Percentiles rank a stretch among this genome's conserved stretches.
phyloP scores from a whole-genome alignment of 306 rosid genomes.

The Nissolia schottii region DNA sequence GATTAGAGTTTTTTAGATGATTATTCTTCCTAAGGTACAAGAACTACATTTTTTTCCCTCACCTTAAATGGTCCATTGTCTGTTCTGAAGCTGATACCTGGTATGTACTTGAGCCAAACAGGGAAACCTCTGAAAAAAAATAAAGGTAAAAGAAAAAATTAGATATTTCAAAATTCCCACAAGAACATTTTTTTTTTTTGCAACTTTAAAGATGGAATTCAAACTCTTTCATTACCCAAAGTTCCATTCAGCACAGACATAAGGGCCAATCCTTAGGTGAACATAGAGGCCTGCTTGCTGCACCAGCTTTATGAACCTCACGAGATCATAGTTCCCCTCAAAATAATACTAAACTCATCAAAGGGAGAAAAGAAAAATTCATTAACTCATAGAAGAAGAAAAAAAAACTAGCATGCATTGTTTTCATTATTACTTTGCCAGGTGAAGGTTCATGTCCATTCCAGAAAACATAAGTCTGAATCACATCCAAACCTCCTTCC shows the following conservation, averaged over 20 bases:
- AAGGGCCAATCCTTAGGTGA: constrained; percentile 97
- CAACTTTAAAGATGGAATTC: background rate
- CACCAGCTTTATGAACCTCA: constrained; percentile 78
- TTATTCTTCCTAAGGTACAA: background rate
- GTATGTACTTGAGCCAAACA: constrained; percentile 96
- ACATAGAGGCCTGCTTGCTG: constrained; percentile 91
- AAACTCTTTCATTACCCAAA: constrained; percentile 62
- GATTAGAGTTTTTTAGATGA: background rate
- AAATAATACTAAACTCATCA: constrained; percentile 67
- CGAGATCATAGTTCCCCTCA: constrained; percentile 91
- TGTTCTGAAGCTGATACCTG: constrained; percentile 88
- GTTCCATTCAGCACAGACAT: constrained; percentile 99
- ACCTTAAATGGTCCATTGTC: constrained; percentile 95
- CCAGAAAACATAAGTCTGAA: constrained; percentile 98
- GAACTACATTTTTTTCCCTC: constrained; percentile 18
- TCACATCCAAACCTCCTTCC: constrained; percentile 96
- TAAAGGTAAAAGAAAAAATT: background rate
- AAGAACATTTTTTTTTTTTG: background rate
- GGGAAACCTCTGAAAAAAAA: constrained; percentile 79
- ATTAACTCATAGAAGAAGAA: background rate
- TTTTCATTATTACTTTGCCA: constrained; percentile 59
- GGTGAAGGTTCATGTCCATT: constrained; percentile 97
- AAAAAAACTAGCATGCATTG: background rate
- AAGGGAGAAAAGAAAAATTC: background rate
- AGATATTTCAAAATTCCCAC: background rate